These are phyloP conservation scores for Canavalia gladiata DNA, from an alignment of 306 rosid species.

Conservation along the genomic window DNA sequence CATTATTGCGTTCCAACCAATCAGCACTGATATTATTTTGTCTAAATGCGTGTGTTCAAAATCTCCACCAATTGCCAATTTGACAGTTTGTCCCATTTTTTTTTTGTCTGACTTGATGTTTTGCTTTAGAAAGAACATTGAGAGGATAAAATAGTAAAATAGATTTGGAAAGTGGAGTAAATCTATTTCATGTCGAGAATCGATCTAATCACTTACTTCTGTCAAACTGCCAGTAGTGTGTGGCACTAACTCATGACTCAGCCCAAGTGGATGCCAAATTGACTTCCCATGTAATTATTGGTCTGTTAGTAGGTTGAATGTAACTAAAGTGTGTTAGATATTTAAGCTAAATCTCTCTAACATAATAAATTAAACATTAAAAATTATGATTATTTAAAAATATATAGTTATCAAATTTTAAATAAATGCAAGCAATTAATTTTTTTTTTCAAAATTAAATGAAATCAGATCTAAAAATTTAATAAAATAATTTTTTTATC, in stretches of 20 bases:
- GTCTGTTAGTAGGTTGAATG: too few species aligned
- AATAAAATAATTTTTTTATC: too few species aligned
- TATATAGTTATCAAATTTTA: too few species aligned
- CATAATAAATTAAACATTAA: too few species aligned
- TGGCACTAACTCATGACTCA: background rate
- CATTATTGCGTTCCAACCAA: slow-evolving; percentile 34
- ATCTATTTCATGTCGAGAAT: background rate
- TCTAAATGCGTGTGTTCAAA: background rate
- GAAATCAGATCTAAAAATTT: too few species aligned
- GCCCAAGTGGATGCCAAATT: slow-evolving; percentile 7
- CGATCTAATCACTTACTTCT: background rate
- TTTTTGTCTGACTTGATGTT: slow-evolving; percentile 6
- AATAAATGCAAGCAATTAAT: too few species aligned
- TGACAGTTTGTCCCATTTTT: background rate
- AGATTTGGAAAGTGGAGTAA: slow-evolving; percentile 9
- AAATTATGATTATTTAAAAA: too few species aligned
- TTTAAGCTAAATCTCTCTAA: too few species aligned
- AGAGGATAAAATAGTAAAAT: background rate
- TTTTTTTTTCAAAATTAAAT: too few species aligned
- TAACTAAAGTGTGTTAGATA: too few species aligned
- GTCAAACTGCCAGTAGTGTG: background rate
- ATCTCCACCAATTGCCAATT: background rate
- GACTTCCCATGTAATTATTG: background rate
- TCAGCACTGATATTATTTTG: slow-evolving; percentile 30
- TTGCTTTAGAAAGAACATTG: background rate